A percentile compares a stretch with the other conserved stretches of the same genome.
Conservation (phyloP, 768 basidiomycete species). For the Macrolepiota dolichaula region DNA sequence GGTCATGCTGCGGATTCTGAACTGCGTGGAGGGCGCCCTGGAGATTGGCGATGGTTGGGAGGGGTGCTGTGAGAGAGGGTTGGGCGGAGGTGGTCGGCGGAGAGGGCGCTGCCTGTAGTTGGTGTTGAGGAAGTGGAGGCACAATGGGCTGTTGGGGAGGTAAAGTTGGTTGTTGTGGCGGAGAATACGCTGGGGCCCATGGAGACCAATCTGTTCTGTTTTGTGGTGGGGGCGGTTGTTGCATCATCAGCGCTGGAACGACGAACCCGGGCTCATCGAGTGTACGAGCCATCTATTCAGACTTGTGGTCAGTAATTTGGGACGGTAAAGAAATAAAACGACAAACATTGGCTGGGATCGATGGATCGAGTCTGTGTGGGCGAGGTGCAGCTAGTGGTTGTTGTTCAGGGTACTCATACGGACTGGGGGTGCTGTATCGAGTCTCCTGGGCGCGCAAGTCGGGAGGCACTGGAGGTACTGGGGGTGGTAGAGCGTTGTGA, state of each 20-base stretch:
- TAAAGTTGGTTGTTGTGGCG: constrained; percentile 16
- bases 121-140: constrained; percentile 34
- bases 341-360: constrained; percentile 60
- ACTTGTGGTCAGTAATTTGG: neutral
- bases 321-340: constrained; percentile 5
- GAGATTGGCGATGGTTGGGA: constrained; percentile 65
- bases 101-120: constrained; percentile 33
- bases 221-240: constrained; percentile 12
- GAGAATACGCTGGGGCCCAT: constrained; percentile 13
- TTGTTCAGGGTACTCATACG: constrained; percentile 26
- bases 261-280: constrained; percentile 41
- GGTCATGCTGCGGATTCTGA: constrained; percentile 54
- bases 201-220: constrained; percentile 15
- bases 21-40: constrained; percentile 46
- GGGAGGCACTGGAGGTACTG: constrained; percentile 48
- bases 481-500: constrained; percentile 30
- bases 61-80: constrained; percentile 60
- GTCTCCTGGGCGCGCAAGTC: constrained; percentile 25
- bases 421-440: constrained; percentile 22
- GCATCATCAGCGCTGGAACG: constrained; percentile 14
- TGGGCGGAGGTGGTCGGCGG: constrained; percentile 50
- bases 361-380: constrained; percentile 59
- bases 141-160: constrained; percentile 16
- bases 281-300: constrained; percentile 55
- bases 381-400: constrained; percentile 61